A percentile compares a stretch with the other conserved stretches of the same genome.
Conservation (phyloP, 2,329 filamentous ascomycete species). For the Pyrenophora graminea region DNA sequence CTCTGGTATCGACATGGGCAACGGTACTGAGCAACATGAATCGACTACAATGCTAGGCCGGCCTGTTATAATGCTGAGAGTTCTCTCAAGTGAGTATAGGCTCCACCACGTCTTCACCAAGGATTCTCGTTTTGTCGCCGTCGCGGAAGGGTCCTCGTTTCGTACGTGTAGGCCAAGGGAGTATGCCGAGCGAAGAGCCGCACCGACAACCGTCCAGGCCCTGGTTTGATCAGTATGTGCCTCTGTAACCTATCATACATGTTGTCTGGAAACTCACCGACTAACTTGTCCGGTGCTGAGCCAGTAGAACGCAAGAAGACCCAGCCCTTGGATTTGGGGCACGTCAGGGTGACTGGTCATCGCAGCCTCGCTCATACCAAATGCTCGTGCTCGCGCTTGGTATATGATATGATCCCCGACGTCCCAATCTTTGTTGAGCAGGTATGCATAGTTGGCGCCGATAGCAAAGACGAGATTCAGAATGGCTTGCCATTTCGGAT, state of each 20-base stretch:
- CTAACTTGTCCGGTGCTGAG: conserved; percentile 48
- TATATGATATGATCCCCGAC: conserved; percentile 45
- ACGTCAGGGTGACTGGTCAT: conserved; percentile 44
- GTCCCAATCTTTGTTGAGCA: conserved; percentile 34
- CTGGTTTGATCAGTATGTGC: conserved; percentile 28
- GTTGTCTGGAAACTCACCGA: conserved; percentile 36
- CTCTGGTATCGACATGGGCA: conserved; percentile 36
- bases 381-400: conserved; percentile 44
- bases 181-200: conserved; percentile 45
- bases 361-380: conserved; percentile 36
- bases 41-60: conserved; percentile 47
- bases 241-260: not conserved
- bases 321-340: conserved; percentile 46
- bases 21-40: conserved; percentile 40
- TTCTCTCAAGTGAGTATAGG: conserved; percentile 47
- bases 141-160: conserved; percentile 40
- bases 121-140: conserved; percentile 40
- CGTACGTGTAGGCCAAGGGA: conserved; percentile 47
- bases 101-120: conserved; percentile 50
- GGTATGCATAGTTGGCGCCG: conserved; percentile 46
- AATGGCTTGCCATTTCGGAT: conserved; percentile 45
- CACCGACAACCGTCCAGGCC: conserved; percentile 45
- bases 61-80: conserved; percentile 46
- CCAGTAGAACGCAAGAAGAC: conserved; percentile 48
- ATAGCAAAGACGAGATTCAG: conserved; percentile 51